Base-by-base conservation (phyloP, 768 basidiomycete genomes). In the Daedalea quercina region DNA sequence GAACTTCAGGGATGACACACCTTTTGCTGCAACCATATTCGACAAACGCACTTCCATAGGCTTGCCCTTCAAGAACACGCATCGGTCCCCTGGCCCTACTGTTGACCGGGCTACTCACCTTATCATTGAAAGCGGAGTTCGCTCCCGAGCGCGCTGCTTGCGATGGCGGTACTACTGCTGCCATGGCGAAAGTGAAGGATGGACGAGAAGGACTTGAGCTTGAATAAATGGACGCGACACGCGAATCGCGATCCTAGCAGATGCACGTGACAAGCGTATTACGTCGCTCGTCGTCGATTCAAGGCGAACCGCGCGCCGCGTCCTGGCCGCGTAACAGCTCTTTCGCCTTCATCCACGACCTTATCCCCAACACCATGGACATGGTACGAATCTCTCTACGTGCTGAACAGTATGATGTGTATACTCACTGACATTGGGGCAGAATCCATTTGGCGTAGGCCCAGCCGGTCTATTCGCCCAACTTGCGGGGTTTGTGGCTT, bases 1-100 rank as follows among this genome's bases (percentile, higher is more conserved):
- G 31, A 31, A 31, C 28, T 4, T 11, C 25, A 37, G 35, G 47
- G 41, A 7, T 3, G 33, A 69, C 70, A n/a, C 51, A 85, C 91
- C 91, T 77, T 98, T 98, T 23, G 95, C 95, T 41, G 95, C 95
- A 56, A 94, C 86, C 90, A 99, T 85, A 69, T 98, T 99, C 47
- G 93, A 95, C 71, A 94, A 73, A 58, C 95, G 86, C 59, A 98
- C 85, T 71, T 99, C 95, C 87, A 94, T 97, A 17, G 94, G 94
- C 72, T 99, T 98, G 57, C 93, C 90, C 91, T 96, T 59, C 23
- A 60, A 47, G 57, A 48, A 24, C 22, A 23, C 51, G 53, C 33
- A 34, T 19, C 12, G 2, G 3, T 34, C n/a, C n/a, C n/a, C n/a
- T n/a, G n/a, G n/a, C n/a, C n/a, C n/a, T n/a, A n/a, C n/a, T n/a